phyloP scores from a whole-genome alignment of 306 rosid species.

The Cicer judaicum region DNA sequence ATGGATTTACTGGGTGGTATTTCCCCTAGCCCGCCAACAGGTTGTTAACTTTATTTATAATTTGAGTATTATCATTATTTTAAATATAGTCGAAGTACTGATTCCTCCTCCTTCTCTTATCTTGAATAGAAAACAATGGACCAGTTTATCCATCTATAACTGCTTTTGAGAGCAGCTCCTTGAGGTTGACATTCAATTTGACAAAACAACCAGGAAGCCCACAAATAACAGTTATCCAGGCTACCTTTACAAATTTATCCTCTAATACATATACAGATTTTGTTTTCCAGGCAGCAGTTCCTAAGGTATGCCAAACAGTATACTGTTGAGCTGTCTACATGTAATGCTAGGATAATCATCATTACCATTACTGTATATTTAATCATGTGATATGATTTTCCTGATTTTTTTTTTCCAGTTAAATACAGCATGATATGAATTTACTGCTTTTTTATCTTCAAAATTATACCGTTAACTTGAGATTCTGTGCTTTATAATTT shows the following conservation, averaged over 20 bases:
- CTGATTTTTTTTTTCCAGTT: neutral
- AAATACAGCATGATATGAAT: constrained; percentile 21
- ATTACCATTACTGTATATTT: constrained; percentile 17
- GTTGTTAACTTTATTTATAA: constrained; percentile 49
- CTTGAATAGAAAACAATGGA: constrained; percentile 72
- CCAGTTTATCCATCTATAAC: constrained; percentile 77
- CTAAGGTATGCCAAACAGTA: constrained; percentile 68
- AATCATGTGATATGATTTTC: constrained; percentile 28
- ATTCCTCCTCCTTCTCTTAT: constrained; percentile 39
- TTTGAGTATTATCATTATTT: constrained; percentile 29
- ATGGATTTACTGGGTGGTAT: constrained; percentile 84
- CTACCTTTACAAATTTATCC: constrained; percentile 79
- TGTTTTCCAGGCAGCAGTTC: constrained; percentile 98
- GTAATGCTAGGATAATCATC: constrained; percentile 29
- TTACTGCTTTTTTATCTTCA: constrained; percentile 12
- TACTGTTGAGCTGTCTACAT: constrained; percentile 35
- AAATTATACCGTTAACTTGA: constrained; percentile 18
- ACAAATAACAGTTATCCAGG: constrained; percentile 76
- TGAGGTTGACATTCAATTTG: constrained; percentile 79
- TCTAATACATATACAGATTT: constrained; percentile 68
- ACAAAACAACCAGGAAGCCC: constrained; percentile 82
- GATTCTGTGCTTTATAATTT: constrained; percentile 14
- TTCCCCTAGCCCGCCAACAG: constrained; percentile 56
- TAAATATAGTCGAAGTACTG: constrained; percentile 39
- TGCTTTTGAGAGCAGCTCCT: constrained; percentile 85